Evolutionary conservation across 208 protist species (phyloP).

Genomic region (Leishmania major): DNA sequence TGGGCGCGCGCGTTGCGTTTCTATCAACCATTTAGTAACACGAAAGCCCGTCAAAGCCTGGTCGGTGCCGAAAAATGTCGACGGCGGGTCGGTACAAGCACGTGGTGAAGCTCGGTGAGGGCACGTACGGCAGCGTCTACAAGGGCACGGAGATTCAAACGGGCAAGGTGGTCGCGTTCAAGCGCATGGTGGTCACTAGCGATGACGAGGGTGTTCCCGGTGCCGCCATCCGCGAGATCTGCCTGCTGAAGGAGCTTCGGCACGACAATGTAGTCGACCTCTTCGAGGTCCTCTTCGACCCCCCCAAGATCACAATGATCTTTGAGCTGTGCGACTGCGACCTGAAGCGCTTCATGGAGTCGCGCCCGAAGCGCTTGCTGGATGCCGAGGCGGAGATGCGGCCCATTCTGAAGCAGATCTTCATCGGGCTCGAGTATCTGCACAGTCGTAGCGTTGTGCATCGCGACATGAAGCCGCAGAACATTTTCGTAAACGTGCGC

Average conservation of each 20-base stretch:
- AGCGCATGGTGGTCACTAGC: conserved; percentile 82
- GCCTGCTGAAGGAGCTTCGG: conserved; percentile 94
- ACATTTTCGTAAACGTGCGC: conserved; percentile 81
- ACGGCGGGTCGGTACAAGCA: conserved; percentile 87
- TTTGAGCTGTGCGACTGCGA: conserved; percentile 98
- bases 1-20: not conserved
- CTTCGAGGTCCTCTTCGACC: conserved; percentile 96
- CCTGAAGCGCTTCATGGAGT: conserved; percentile 96
- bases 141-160: conserved; percentile 92
- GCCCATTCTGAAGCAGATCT: conserved; percentile 78
- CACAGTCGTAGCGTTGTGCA: conserved; percentile 85
- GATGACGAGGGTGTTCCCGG: conserved; percentile 92
- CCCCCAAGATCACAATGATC: conserved; percentile 97
- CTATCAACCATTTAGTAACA: not conserved
- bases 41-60: not conserved
- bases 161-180: conserved; percentile 83
- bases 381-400: conserved; percentile 58
- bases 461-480: conserved; percentile 92
- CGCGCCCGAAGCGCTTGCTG: conserved; percentile 31
- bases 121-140: conserved; percentile 98
- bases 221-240: conserved; percentile 93
- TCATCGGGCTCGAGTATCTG: conserved; percentile 75
- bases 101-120: conserved; percentile 96
- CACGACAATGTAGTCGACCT: conserved; percentile 95
- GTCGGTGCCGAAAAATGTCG: conserved; percentile 47